Evolutionary conservation across 108 stramenopile species (phyloP).

Genomic region (Skeletonema menzelii): DNA sequence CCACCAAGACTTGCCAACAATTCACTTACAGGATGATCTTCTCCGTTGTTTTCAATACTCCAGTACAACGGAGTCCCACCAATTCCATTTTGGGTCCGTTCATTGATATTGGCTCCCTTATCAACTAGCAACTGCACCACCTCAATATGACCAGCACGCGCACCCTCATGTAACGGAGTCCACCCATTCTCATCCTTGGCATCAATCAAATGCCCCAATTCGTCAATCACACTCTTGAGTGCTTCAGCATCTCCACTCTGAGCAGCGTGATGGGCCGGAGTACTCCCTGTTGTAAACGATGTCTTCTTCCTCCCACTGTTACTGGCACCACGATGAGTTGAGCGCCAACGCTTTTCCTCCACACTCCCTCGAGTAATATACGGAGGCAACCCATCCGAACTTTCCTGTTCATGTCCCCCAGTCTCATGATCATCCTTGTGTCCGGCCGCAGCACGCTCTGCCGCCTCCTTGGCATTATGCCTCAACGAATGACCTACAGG

Average conservation of each 20-base stretch:
- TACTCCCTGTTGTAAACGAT: slow-evolving; percentile 62
- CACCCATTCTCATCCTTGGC: slow-evolving; percentile 86
- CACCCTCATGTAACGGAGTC: slow-evolving; percentile 85
- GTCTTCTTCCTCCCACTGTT: slow-evolving; percentile 27
- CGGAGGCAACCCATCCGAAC: slow-evolving; percentile 59
- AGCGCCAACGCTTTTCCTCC: slow-evolving; percentile 69
- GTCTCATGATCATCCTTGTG: slow-evolving; percentile 51
- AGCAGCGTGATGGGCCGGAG: slow-evolving; percentile 70
- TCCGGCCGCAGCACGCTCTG: slow-evolving; percentile 49
- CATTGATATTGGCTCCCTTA: slow-evolving; percentile 77
- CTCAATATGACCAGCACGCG: slow-evolving; percentile 72
- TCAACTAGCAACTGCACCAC: slow-evolving; percentile 70
- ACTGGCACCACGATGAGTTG: slow-evolving; percentile 44
- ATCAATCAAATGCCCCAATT: slow-evolving; percentile 57
- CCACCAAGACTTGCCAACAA: slow-evolving; percentile 72
- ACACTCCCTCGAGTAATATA: slow-evolving; percentile 67
- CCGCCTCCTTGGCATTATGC: slow-evolving; percentile 64
- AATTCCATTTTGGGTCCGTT: slow-evolving; percentile 39
- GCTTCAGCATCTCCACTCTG: slow-evolving; percentile 58
- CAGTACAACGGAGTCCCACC: slow-evolving; percentile 72
- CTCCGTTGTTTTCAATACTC: slow-evolving; percentile 64
- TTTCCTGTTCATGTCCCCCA: slow-evolving; percentile 69
- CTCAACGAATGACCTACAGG: slow-evolving; percentile 74
- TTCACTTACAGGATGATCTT: slow-evolving; percentile 68
- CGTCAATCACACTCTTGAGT: slow-evolving; percentile 46